phyloP scores from a whole-genome alignment of 208 protist genomes.

The Trichomonas vaginalis region DNA sequence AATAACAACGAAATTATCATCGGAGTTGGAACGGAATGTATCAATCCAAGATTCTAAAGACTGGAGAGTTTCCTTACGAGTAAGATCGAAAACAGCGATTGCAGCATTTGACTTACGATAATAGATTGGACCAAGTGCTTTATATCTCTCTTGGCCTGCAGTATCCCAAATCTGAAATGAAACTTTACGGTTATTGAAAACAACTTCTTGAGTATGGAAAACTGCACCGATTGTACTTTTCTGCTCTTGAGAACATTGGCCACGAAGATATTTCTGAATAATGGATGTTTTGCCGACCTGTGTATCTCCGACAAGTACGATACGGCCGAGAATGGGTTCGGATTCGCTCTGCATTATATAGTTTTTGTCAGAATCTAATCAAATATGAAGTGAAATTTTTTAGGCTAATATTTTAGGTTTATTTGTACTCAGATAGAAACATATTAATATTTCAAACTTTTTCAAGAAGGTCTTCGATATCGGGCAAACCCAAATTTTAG shows the following conservation, averaged over 20 bases:
- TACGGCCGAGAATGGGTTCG: not conserved
- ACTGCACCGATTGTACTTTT: not conserved
- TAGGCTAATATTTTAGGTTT: too few relatives aligned
- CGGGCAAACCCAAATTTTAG: too few relatives aligned
- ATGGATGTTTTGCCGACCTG: not conserved
- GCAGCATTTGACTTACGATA: not conserved
- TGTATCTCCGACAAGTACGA: not conserved
- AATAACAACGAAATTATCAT: not conserved
- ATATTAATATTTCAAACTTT: too few relatives aligned
- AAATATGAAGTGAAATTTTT: too few relatives aligned
- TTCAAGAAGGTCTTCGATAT: too few relatives aligned
- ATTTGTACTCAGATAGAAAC: too few relatives aligned
- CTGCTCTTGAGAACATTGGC: not conserved
- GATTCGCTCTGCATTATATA: too few relatives aligned
- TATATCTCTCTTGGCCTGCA: not conserved
- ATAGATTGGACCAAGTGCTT: not conserved
- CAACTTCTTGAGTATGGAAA: not conserved
- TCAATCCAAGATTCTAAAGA: not conserved
- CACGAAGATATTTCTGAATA: not conserved
- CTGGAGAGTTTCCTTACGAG: not conserved
- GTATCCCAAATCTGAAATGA: not conserved
- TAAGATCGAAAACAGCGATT: slow-evolving; percentile 1
- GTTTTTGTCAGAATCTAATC: too few relatives aligned
- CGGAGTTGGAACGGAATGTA: not conserved
- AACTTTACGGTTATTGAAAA: not conserved